Evolutionary conservation across 2,329 filamentous ascomycete species (phyloP), one percentile per base, ranked within the genome.

Genomic region (Sphaerulina musiva): DNA sequence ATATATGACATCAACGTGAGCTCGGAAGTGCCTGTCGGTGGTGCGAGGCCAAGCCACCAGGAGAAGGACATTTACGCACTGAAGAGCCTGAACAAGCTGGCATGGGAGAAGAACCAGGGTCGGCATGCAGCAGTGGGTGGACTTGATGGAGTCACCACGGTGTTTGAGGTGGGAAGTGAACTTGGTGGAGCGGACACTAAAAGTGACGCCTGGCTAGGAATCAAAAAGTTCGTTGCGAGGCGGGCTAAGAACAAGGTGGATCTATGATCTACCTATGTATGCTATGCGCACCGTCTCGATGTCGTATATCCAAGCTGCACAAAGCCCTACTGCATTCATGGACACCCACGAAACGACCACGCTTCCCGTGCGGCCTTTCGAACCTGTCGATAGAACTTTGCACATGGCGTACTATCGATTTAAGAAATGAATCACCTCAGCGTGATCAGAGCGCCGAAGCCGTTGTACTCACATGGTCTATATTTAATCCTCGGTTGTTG

Each of bases 1-100:
- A 79, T 98, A 47, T 98, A 93, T 89, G 95, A 98, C 68, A 81
- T 98, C 48, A 92, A 88, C 10, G 80, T 91, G 17, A 91, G 96
- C 71, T 90, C 87, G 0, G 93, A 98, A 73, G 89, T 97, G 45
- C 93, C 93, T 0, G 83, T 95, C 1, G 87, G 89, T 47, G 85
- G 86, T 61, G 86, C 90, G 6, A 56, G 62, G 66, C 72, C 72
- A 1, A 70, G 54, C 59, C 68, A 61, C 46, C 63, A 63, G 65
- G 73, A 54, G 59, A 72, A 62, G 45, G 67, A 69, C 43, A 54
- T 66, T 10, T 70, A 68, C 48, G 62, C 64, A 81, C 70, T 59
- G 54, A 86, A 89, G 74, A 95, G 90, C 69, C 73, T 98, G 65
- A 98, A 98, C 72, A 95, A 93, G 74, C 77, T 96, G 42, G 86